Evolutionary conservation across 371 early-diverging fungal genomes (phyloP).

Genomic region (Mucor velutinosus): DNA sequence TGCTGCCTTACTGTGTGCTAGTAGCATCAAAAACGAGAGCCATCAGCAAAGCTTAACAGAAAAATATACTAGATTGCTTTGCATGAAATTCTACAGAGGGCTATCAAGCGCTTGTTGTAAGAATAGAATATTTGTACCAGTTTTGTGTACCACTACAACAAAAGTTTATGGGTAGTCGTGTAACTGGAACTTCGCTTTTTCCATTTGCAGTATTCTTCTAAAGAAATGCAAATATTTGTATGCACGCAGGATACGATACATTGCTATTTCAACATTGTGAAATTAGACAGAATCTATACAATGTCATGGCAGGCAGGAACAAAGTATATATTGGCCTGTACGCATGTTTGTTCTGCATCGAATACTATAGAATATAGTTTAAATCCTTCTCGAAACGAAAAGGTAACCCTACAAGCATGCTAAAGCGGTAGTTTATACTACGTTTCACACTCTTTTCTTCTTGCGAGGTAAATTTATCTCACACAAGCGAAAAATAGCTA

Average conservation of each 20-base stretch:
- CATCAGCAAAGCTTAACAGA: not conserved
- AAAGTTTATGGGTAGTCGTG: not conserved
- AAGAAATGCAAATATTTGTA: not conserved
- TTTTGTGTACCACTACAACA: not conserved
- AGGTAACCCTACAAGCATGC: not conserved
- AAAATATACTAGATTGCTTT: not conserved
- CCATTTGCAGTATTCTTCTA: not conserved
- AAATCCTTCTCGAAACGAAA: not conserved
- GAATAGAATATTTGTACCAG: not conserved
- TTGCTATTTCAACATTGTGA: not conserved
- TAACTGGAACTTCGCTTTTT: constrained; percentile 11
- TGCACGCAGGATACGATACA: not conserved
- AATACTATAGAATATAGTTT: not conserved
- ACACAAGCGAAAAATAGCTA: not conserved
- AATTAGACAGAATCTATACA: not conserved
- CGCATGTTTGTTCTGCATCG: not conserved
- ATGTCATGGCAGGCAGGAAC: not conserved
- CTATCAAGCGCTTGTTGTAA: not conserved
- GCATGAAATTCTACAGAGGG: not conserved
- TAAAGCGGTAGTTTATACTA: not conserved
- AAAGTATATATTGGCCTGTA: not conserved
- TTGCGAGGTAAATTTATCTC: not conserved
- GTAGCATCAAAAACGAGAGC: no score
- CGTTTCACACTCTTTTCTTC: not conserved
- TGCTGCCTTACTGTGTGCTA: no score